A percentile compares a stretch with the other conserved stretches of the same genome.
Conservation (phyloP, 805 yeast genomes). For the Sporopachydermia lactativora region DNA sequence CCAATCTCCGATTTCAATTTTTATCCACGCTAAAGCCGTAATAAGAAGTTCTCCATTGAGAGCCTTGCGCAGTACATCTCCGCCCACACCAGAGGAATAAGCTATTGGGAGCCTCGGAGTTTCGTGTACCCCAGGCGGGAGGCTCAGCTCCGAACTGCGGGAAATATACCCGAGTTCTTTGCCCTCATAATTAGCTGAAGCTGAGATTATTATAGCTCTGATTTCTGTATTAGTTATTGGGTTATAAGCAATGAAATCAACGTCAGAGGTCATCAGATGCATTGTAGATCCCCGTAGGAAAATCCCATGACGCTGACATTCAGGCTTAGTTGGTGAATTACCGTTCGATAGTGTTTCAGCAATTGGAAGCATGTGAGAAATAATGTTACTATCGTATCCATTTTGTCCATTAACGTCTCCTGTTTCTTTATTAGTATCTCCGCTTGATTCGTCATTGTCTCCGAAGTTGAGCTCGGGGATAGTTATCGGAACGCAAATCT, state of each 20-base stretch:
- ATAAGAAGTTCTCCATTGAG: slow-evolving; percentile 2
- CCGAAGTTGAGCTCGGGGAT: background rate
- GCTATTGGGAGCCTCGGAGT: slow-evolving; percentile 2
- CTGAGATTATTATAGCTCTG: background rate
- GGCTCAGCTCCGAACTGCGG: background rate
- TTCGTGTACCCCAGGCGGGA: background rate
- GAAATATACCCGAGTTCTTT: slow-evolving; percentile 1
- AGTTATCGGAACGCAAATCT: background rate
- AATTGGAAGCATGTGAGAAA: background rate
- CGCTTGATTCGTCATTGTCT: background rate
- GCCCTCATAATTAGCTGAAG: slow-evolving; percentile 1
- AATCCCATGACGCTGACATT: background rate
- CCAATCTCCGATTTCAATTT: background rate
- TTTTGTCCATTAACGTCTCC: background rate
- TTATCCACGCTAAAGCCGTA: background rate
- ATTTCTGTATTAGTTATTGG: background rate
- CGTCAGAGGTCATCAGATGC: slow-evolving; percentile 2
- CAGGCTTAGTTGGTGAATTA: too few relatives aligned
- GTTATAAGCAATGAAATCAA: slow-evolving; percentile 1
- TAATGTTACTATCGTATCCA: slow-evolving; percentile 1
- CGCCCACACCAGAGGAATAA: slow-evolving; percentile 1
- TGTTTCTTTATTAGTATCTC: background rate
- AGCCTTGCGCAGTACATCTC: slow-evolving; percentile 2
- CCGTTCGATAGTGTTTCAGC: too few relatives aligned
- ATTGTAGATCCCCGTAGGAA: background rate